Evolutionary conservation across 805 yeast genomes (phyloP), one percentile per base, ranked within the genome.

Genomic region (Teunomyces gatunensis): DNA sequence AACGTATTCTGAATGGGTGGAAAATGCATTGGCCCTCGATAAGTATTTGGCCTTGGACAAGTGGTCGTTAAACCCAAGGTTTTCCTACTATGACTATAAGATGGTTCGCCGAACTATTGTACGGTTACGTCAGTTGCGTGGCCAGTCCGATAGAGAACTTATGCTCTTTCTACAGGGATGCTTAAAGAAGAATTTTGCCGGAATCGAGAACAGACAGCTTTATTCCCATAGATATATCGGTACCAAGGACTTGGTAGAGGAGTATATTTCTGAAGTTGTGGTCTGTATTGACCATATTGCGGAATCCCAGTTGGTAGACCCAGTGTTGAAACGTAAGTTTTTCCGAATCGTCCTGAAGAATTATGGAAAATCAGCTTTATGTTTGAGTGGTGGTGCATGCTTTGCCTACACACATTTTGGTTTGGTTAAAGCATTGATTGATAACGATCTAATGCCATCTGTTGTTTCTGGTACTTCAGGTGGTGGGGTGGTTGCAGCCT

Each of bases 351-450:
- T 83, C 23, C 77, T 76, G 63, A 78, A 79, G 58, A 85, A 85
- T 59, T 83, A 78, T 59, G 95, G 95, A 6, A 79, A 78, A 49
- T 73, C 89, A 0, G 90, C 92, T 0, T 67, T 87, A 12, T 83
- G 89, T 52, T 69, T 87, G 23, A 79, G 86, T 47, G 94, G 95
- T 3, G 95, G 94, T 20, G 95, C 90, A 1, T 79, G 87, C 27
- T 87, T 87, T 62, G 81, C 91, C 1, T 84, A 85, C 54, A 80
- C 83, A 28, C 95, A 87, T 63, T 83, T 85, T 64, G 95, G 95
- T 2, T 79, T 87, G 2, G 75, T 86, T 23, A 83, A 83, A 52
- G 91, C 90, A 0, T 63, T 87, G 34, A 64, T 86, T 4, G 90
- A 87, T 49, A 77, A 78, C 48, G 85, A 83, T 59, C 65, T 79